These are phyloP conservation scores for Cenchrus fungigraminus DNA, from an alignment of 176 grass and related monocot genomes.

Conservation along the genomic window DNA sequence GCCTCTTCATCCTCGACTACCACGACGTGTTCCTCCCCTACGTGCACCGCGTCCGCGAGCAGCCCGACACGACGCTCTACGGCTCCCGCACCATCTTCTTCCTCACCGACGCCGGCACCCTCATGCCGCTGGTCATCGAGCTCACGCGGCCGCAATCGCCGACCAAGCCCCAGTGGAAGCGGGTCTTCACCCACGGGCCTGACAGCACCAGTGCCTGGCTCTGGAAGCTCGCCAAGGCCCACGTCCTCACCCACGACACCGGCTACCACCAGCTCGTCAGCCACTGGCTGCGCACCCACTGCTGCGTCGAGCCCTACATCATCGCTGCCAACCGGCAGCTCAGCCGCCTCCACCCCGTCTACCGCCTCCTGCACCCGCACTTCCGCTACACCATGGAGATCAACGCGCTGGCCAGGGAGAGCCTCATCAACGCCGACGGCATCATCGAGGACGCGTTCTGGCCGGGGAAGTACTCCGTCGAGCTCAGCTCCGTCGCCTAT, in stretches of 20 bases:
- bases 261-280: conserved; percentile 88
- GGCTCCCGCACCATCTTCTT: conserved; percentile 76
- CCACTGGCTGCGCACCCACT: conserved; percentile 88
- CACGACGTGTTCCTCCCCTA: conserved; percentile 81
- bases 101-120: conserved; percentile 50
- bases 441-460: conserved; percentile 80
- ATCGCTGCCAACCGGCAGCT: conserved; percentile 83
- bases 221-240: conserved; percentile 89
- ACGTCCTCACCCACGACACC: conserved; percentile 69
- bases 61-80: conserved; percentile 56
- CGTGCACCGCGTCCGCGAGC: conserved; percentile 66
- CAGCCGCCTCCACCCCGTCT: conserved; percentile 80
- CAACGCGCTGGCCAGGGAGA: conserved; percentile 66
- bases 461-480: conserved; percentile 58
- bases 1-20: conserved; percentile 82
- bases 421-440: conserved; percentile 72
- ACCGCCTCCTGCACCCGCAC: conserved; percentile 82
- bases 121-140: conserved; percentile 76
- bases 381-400: conserved; percentile 98
- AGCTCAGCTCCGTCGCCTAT: conserved; percentile 77
- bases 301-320: conserved; percentile 84
- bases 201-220: conserved; percentile 75
- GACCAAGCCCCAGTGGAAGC: conserved; percentile 60
- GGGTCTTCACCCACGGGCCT: conserved; percentile 53
- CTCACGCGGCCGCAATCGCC: conserved; percentile 67